Conservation (phyloP, 2,329 filamentous ascomycete genomes). For the Calonectria pseudoturangicola region DNA sequence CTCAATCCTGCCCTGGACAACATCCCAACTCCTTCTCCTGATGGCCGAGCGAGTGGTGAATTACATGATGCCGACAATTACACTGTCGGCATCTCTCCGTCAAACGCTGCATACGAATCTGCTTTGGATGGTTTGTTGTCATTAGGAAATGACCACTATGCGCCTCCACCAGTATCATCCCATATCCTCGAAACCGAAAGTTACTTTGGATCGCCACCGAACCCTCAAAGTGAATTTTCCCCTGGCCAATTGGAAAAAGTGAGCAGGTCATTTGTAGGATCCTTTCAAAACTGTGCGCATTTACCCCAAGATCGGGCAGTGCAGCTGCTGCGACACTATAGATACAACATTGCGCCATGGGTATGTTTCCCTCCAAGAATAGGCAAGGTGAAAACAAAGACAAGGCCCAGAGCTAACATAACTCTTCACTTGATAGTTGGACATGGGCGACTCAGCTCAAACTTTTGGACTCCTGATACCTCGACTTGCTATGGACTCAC, state of each 20-base stretch:
- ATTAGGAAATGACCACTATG: conserved; percentile 56
- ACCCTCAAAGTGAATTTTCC: conserved; percentile 34
- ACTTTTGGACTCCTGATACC: conserved; percentile 63
- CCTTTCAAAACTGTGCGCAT: conserved; percentile 52
- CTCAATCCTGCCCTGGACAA: conserved; percentile 34
- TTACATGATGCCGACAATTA: conserved; percentile 40
- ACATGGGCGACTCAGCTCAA: conserved; percentile 64
- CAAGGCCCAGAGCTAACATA: conserved; percentile 27
- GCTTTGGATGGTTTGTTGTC: conserved; percentile 59
- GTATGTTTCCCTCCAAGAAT: conserved; percentile 53
- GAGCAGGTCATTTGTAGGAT: conserved; percentile 32
- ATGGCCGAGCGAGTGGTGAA: conserved; percentile 21
- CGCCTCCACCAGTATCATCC: conserved; percentile 38
- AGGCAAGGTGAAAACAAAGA: too few species aligned
- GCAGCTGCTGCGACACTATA: conserved; percentile 63
- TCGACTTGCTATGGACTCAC: conserved; percentile 54
- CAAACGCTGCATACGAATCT: conserved; percentile 56
- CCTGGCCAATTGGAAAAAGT: conserved; percentile 27
- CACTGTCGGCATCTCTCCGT: conserved; percentile 46
- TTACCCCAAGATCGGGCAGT: conserved; percentile 53
- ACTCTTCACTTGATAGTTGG: conserved; percentile 56
- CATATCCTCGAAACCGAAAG: conserved; percentile 35
- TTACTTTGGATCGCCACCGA: conserved; percentile 39
- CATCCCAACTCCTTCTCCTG: conserved; percentile 37
- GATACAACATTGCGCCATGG: conserved; percentile 67